Evolutionary conservation across 176 grass and related monocot species (phyloP).

Genomic region (Tillandsia fasciculata): DNA sequence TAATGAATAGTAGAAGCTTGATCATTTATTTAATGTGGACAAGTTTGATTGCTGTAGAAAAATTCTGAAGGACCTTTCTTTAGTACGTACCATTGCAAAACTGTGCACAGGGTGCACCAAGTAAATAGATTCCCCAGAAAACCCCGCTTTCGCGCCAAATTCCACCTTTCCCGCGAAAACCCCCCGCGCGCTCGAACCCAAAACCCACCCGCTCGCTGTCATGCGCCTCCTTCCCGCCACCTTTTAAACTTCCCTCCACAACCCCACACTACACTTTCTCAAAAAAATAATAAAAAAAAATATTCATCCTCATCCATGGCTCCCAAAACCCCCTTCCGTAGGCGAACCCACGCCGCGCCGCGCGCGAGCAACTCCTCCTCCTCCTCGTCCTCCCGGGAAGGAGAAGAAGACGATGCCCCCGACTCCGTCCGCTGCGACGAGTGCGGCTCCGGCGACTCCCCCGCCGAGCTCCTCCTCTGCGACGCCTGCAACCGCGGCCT

Average conservation of each 20-base stretch:
- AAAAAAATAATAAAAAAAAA: too few relatives aligned
- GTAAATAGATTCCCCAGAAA: not conserved
- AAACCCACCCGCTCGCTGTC: not conserved
- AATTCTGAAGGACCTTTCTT: too few relatives aligned
- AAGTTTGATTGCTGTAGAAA: too few relatives aligned
- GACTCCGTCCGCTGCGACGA: slow-evolving; percentile 35
- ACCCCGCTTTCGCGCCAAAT: not conserved
- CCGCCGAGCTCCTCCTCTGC: slow-evolving; percentile 74
- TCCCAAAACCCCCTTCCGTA: slow-evolving; percentile 12
- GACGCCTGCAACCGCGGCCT: slow-evolving; percentile 72
- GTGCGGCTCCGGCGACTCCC: slow-evolving; percentile 54
- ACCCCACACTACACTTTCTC: not conserved
- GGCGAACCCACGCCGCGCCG: slow-evolving; percentile 7
- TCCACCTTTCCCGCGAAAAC: not conserved
- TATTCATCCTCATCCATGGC: not conserved
- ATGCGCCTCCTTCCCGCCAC: not conserved
- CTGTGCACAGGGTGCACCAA: too few relatives aligned
- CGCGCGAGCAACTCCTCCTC: not conserved
- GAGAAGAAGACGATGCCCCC: not conserved
- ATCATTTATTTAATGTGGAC: too few relatives aligned
- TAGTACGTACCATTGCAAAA: too few relatives aligned
- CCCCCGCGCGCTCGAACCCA: not conserved
- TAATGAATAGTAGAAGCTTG: too few relatives aligned
- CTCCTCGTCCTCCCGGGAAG: not conserved
- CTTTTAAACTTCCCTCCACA: not conserved